phyloP scores from a whole-genome alignment of 2,329 filamentous ascomycete species.

The Aspergillus sergii region DNA sequence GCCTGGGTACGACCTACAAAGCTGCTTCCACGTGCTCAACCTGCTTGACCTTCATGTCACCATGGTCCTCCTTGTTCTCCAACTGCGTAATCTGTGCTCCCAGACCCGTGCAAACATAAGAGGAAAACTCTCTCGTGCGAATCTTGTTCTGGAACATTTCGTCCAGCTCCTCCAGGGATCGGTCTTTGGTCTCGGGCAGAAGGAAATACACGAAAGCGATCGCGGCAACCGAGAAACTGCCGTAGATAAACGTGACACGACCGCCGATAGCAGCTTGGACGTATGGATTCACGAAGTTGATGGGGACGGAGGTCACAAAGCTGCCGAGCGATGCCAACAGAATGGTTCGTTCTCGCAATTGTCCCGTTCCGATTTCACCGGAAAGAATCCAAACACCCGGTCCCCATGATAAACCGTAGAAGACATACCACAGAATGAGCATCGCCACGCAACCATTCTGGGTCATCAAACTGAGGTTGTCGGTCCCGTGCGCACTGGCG shows the following conservation, averaged over 20 bases:
- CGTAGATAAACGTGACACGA: constrained; percentile 26
- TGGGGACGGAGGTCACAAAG: constrained; percentile 27
- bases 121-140: background rate
- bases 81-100: background rate
- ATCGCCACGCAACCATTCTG: constrained; percentile 10
- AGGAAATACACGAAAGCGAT: constrained; percentile 28
- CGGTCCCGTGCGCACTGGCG: background rate
- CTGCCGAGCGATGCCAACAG: constrained; percentile 28
- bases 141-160: constrained; percentile 25
- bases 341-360: constrained; percentile 32
- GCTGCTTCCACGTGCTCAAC: background rate
- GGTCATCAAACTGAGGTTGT: background rate
- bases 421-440: constrained; percentile 19
- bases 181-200: constrained; percentile 29
- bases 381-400: constrained; percentile 30
- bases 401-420: constrained; percentile 19
- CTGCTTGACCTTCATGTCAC: background rate
- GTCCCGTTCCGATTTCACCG: constrained; percentile 28
- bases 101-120: background rate
- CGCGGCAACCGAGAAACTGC: constrained; percentile 24
- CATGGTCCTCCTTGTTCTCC: background rate
- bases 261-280: constrained; percentile 30
- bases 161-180: constrained; percentile 31
- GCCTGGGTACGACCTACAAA: background rate
- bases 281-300: constrained; percentile 34